Evolutionary conservation across 129 eudicot genomes (phyloP), one percentile per base, ranked within the genome.

Genomic region (Flaveria linearis): DNA sequence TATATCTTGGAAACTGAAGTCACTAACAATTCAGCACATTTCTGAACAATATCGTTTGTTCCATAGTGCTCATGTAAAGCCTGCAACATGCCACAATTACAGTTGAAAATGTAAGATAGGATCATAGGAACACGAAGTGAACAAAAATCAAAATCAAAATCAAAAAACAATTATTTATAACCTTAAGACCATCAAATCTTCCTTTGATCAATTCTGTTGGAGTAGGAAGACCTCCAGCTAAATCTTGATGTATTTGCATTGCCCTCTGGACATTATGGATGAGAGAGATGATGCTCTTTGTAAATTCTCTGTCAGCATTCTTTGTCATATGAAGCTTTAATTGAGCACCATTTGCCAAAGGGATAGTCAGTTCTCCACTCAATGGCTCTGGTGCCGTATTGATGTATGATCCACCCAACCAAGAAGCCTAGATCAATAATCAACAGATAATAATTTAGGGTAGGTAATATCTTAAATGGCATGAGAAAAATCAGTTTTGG

Each of bases 401-500:
- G 50, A 84, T 78, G 82, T 91, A 91, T 33, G 93, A 86, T 78
- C 99, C 99, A 76, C 88, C 92, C 82, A 95, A 78, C 89, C 88
- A 86, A 45, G 85, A 83, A 56, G 96, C 97, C 99, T 95, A 76
- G 73, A 56, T 70, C 36, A 14, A 83, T 57, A 71, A 75, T 52
- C 62, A 46, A 80, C n/a, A 33, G 49, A 39, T 74, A 50, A 25
- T 20, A 52, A 43, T 45, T 8, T 14, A 78, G 69, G 18, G 69
- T n/a, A 15, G 46, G 22, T 63, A 28, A 16, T 5, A 12, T 61
- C 9, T 26, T 3, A 61, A 41, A 61, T 1, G 18, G 13, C 10
- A 26, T 7, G 18, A 61, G 14, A 25, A 26, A 25, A 61, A 14
- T 28, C 18, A 61, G 22, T 30, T 63, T 33, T 15, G 46, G 69